Evolutionary conservation across 352 stramenopile species (phyloP), one percentile per base, ranked within the genome.

Genomic region (Peronosclerospora sorghi): DNA sequence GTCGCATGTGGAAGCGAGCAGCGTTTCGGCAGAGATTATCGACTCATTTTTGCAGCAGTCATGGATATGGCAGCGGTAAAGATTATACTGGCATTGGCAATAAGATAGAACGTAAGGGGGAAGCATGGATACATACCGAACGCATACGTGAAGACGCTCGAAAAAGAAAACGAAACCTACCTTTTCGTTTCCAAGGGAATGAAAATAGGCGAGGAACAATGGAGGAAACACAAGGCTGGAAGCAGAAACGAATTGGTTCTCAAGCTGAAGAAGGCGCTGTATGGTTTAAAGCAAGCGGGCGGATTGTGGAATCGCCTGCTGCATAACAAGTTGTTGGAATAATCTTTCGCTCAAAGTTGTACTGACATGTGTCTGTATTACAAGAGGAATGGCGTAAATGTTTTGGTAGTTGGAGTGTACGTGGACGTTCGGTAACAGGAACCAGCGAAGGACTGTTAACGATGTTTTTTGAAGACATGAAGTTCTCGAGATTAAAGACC

Each of bases 91-190:
- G 41, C 21, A 2, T 8, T 62, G 4, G 49, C 45, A 7, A 15
- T 8, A 1, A 27, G 47, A 7, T 65, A 40, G 48, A 4, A 29
- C 0, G 47, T 65, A 1, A 49, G 34, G 1, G 44, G 50, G 0
- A 42, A 36, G 10, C 63, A 70, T 23, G 50, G 57, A 3, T 52
- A 68, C 8, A 37, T 65, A 0, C 49, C 51, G 0, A 63, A 54
- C 9, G 59, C 55, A 0, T 73, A 65, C 26, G 38, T 65, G 0
- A 62, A 65, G 37, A 46, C 46, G 0, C 35, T 45, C 1, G 47
- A 52, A 8, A 52, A 69, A 18, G 21, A 41, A 0, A 19, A 41
- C 1, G 32, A 51, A 2, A 69, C 65, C 10, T 43, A 1, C 21
- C 36, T 1, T 55, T 63, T 13, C 12, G 8, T 34, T 5, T n/a